A percentile compares a stretch with the other conserved stretches of the same genome.
Evolutionary conservation across 169 alveolate genomes (phyloP).

Genomic region (Plasmodium ovale): DNA sequence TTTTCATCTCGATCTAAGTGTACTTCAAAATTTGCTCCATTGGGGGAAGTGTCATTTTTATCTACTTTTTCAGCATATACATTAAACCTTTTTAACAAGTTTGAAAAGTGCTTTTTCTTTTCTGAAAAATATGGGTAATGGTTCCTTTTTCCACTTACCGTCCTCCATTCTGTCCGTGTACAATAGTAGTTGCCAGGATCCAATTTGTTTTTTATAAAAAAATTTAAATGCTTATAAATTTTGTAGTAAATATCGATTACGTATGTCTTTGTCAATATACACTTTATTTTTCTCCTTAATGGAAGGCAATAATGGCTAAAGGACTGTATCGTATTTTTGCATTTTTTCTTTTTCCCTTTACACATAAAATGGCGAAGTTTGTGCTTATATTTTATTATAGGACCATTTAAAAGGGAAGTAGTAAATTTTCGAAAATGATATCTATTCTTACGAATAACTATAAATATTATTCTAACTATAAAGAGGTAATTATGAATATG

Average conservation of each 20-base stretch:
- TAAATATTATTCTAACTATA: constrained; percentile 16
- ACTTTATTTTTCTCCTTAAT: background rate
- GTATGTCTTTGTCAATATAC: constrained; percentile 9
- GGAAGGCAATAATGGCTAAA: too few species aligned
- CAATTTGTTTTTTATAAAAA: background rate
- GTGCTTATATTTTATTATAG: constrained; percentile 1
- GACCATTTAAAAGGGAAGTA: constrained; percentile 1
- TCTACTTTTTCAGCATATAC: background rate
- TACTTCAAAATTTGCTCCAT: background rate
- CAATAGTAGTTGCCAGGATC: background rate
- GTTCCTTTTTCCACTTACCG: background rate
- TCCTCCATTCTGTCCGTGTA: background rate
- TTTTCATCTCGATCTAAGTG: background rate
- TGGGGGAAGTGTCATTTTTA: background rate
- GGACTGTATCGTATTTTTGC: too few species aligned
- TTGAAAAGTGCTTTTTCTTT: background rate
- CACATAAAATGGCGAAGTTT: constrained; percentile 1
- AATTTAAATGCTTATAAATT: background rate
- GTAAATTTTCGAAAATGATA: background rate
- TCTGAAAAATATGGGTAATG: background rate
- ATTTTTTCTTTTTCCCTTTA: background rate
- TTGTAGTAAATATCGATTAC: constrained; percentile 12
- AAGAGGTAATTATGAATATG: background rate
- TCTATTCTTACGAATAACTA: constrained; percentile 11
- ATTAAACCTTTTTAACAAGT: background rate